Conservation (phyloP, 495 filamentous ascomycete genomes). For the Emericellopsis terricola region DNA sequence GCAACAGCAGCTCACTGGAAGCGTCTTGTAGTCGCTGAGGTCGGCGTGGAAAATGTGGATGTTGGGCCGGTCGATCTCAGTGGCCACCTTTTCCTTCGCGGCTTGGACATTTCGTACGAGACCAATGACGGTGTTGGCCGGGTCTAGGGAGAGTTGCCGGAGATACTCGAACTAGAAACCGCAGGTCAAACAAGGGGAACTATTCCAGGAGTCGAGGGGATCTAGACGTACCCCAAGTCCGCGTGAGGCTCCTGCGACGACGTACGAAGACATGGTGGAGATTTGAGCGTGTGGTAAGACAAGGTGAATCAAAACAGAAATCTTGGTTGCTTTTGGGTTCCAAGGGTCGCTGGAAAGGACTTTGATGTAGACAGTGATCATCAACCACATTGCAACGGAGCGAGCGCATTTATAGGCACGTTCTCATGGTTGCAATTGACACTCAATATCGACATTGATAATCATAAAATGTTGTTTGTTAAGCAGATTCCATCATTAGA, state of each 20-base stretch:
- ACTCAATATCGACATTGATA: background rate
- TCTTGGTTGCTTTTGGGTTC: background rate
- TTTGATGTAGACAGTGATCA: too few species aligned
- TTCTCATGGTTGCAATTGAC: background rate
- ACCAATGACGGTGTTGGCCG: slow-evolving; percentile 16
- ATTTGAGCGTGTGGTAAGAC: background rate
- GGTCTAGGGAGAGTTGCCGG: slow-evolving; percentile 13
- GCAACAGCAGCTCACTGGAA: too few species aligned
- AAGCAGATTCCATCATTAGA: background rate
- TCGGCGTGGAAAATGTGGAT: slow-evolving; percentile 29
- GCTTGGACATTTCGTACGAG: slow-evolving; percentile 15
- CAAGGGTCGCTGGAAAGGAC: too few species aligned
- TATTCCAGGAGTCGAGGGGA: background rate
- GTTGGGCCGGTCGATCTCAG: slow-evolving; percentile 14
- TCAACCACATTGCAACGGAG: too few species aligned
- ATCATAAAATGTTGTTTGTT: background rate
- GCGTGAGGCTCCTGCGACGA: slow-evolving; percentile 14
- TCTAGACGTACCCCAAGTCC: slow-evolving; percentile 11
- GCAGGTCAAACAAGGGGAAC: background rate
- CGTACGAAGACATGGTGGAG: slow-evolving; percentile 14
- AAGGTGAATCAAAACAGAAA: background rate
- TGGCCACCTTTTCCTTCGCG: slow-evolving; percentile 7
- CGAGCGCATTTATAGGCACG: too few species aligned
- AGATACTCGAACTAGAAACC: slow-evolving; percentile 10
- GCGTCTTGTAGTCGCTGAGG: slow-evolving; percentile 19